Percentiles rank a stretch among this genome's conserved stretches.
phyloP scores from a whole-genome alignment of 176 grass and related monocot genomes.

The Coix lacrymajobi region DNA sequence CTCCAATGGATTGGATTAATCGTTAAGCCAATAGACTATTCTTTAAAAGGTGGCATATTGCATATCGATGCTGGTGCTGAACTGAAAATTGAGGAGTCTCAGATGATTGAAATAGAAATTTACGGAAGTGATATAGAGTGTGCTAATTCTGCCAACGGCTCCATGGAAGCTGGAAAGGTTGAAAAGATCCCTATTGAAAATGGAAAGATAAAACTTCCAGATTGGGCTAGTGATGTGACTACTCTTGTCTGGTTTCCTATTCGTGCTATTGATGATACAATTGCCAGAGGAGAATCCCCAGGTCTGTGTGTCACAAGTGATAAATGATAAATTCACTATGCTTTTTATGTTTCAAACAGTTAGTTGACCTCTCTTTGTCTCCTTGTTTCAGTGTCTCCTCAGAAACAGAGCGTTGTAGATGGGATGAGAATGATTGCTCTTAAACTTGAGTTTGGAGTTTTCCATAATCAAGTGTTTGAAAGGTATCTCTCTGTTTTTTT shows the following conservation, averaged over 20 bases:
- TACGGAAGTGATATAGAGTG: slow-evolving; percentile 31
- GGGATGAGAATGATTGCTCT: slow-evolving; percentile 99
- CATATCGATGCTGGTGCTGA: slow-evolving; percentile 93
- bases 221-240: slow-evolving; percentile 80
- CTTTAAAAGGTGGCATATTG: slow-evolving; percentile 81
- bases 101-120: slow-evolving; percentile 88
- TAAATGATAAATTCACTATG: slow-evolving; percentile 21
- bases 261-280: slow-evolving; percentile 80
- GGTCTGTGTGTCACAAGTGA: slow-evolving; percentile 49
- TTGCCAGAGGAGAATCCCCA: slow-evolving; percentile 74
- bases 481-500: slow-evolving; percentile 41
- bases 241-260: slow-evolving; percentile 96
- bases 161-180: slow-evolving; percentile 32
- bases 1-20: slow-evolving; percentile 97
- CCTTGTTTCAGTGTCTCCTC: slow-evolving; percentile 62
- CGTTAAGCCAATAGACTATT: slow-evolving; percentile 89
- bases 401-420: slow-evolving; percentile 87
- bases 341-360: background rate
- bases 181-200: slow-evolving; percentile 67
- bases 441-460: slow-evolving; percentile 99
- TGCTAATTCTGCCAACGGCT: slow-evolving; percentile 12
- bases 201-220: slow-evolving; percentile 84
- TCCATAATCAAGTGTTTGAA: slow-evolving; percentile 97
- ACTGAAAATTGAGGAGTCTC: slow-evolving; percentile 80
- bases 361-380: background rate